Evolutionary conservation across 352 stramenopile species (phyloP), one percentile per base, ranked within the genome.

Genomic region (Globisporangium parvum): DNA sequence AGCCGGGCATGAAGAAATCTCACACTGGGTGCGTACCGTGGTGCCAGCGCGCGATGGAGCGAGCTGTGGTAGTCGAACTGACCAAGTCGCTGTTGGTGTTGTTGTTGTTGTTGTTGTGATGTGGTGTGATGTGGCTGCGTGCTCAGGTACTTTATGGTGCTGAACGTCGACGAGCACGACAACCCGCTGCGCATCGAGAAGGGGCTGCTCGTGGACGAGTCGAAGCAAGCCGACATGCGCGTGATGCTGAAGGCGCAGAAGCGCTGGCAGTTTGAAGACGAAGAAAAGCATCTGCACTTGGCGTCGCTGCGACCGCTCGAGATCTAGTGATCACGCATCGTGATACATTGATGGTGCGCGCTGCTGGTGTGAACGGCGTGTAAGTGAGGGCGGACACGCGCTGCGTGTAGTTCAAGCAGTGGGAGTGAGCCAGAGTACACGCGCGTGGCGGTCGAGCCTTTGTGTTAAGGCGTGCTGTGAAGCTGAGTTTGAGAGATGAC

Each of bases 201-300:
- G 20, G 75, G 71, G 6, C 57, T 88, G 18, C 51, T 60, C 10
- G 70, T 85, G 35, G 75, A 86, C 46, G 75, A 88, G 58, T 61
- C 50, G 35, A 70, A 88, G 50, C 77, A 86, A 51, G 71, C 78
- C 18, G 80, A 70, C 55, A 84, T 88, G 75, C 71, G 68, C 15
- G 73, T 62, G 24, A 46, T 86, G 59, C 71, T 88, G 53, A 88
- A 88, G 63, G 75, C 77, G 18, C 77, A 86, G 52, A 71, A 84
- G 53, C 77, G 75, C n/a, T 84, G 71, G 75, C 51, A 73, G 26
- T 86, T 88, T 53, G 73, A 88, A 50, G 65, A 84, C 50, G 71
- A 85, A 57, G 75, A 86, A 46, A 68, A 71, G 57, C 31, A 11
- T 35, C 31, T 35, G 31, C 69, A 83, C 55, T 45, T 88, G 53